Conservation (phyloP, 306 rosid species). For the Trifolium subterraneum region DNA sequence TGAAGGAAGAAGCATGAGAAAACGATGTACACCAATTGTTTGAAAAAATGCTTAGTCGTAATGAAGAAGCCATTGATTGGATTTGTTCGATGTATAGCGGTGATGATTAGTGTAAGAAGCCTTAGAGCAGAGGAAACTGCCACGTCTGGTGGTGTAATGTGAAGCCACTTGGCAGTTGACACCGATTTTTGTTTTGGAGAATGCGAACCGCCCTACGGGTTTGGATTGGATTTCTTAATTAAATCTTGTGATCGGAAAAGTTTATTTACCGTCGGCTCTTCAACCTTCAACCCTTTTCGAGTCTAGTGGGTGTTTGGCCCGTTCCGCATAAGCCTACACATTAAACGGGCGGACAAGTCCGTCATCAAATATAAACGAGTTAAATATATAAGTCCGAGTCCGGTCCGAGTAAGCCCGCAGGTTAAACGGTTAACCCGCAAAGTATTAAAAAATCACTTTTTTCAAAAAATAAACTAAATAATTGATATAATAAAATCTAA, state of each 20-base stretch:
- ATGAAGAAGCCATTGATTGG: conserved; percentile 18
- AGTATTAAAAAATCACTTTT: too few species aligned
- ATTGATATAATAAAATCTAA: too few species aligned
- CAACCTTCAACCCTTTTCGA: too few species aligned
- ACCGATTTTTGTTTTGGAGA: conserved; percentile 27
- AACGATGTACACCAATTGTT: conserved; percentile 44
- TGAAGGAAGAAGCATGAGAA: conserved; percentile 39
- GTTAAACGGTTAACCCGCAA: too few species aligned
- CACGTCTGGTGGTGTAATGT: conserved; percentile 47
- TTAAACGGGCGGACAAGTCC: too few species aligned
- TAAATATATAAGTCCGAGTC: too few species aligned
- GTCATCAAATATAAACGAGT: too few species aligned
- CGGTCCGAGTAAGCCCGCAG: too few species aligned
- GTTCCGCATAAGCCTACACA: too few species aligned
- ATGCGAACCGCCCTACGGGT: conserved; percentile 9
- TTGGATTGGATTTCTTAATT: background rate
- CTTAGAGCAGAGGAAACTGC: conserved; percentile 46
- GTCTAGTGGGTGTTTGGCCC: too few species aligned
- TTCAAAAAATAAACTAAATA: too few species aligned
- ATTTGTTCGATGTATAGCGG: conserved; percentile 25
- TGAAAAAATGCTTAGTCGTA: conserved; percentile 48
- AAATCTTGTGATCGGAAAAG: background rate
- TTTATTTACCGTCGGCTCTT: background rate
- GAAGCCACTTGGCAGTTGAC: conserved; percentile 50
- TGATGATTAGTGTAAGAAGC: conserved; percentile 21